Base-by-base conservation (phyloP, 2,329 filamentous ascomycete species). In the Diaporthe capsici region DNA sequence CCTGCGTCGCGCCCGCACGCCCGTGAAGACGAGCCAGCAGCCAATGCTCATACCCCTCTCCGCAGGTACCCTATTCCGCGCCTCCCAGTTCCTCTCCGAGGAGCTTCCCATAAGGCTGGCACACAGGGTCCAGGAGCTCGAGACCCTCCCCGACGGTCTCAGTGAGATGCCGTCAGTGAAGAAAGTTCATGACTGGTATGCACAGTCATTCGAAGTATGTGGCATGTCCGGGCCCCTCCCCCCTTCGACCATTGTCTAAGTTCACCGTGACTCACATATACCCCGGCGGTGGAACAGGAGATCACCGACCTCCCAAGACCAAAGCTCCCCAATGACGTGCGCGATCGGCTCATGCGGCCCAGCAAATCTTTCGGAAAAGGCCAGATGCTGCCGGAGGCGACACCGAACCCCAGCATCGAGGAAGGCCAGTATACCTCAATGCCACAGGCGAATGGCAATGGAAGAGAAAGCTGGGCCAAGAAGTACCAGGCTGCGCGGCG, bases 121-220 rank as follows among this genome's bases (percentile, higher is more conserved):
- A 81, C 97, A 99, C 86, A 94, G 97, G 78, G 97, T 99, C 76
- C 94, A 98, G 85, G 97, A 99, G 87, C 91, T 99, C 75, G 92
- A 94, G 77, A 94, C 95, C 82, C 89, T 99, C 3, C 97, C 97
- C 49, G 97, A 99, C 90, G 97, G 97, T 74, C 91, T 99, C 77
- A 98, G 95, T 84, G 96, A 98, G 80, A 98, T 99, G 97, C 95
- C 96, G 53, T 98, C 97, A 15, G 98, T 99, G 79, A 93, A 93
- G 84, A 95, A 93, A 82, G 97, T 99, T 79, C 94, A 96, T 84
- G 96, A 98, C 82, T 99, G 97, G 97, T 99, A 99, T 85, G 97
- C 96, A 78, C 97, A 99, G 87, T 99, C 97, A 71, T 99, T 99
- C 82, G 97, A 99, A 92, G 96, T 98, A 90, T 80, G 90, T 83